These are phyloP conservation scores for Euphorbia tirucalli DNA, from an alignment of 345 rosid genomes.

Conservation along the genomic window DNA sequence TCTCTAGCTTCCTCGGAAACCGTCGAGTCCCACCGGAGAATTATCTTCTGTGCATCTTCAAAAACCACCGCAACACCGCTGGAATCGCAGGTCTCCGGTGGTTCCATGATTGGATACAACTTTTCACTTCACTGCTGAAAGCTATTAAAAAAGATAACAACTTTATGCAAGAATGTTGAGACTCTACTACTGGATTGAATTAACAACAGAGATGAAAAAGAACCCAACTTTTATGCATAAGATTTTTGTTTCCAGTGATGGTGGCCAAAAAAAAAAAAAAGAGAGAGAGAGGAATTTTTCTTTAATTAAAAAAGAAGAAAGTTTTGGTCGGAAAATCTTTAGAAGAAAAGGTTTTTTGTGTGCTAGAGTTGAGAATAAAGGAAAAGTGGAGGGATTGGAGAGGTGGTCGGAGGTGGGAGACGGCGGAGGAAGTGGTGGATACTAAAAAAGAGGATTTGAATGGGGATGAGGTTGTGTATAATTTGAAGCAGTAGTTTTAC, in stretches of 20 bases:
- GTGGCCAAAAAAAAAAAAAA: too few relatives aligned
- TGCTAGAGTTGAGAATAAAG: too few relatives aligned
- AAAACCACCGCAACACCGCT: conserved; percentile 24
- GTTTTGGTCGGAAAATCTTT: not conserved
- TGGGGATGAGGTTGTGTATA: not conserved
- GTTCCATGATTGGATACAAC: conserved; percentile 42
- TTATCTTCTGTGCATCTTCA: conserved; percentile 67
- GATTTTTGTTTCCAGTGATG: too few relatives aligned
- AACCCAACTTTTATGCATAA: too few relatives aligned
- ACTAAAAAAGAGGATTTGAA: not conserved
- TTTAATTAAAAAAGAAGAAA: not conserved
- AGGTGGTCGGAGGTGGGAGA: not conserved
- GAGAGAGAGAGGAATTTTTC: not conserved
- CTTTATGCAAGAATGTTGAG: conserved; percentile 3
- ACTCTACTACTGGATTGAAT: too few relatives aligned
- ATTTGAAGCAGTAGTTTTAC: too few relatives aligned
- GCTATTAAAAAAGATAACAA: not conserved
- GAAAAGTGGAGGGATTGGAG: too few relatives aligned
- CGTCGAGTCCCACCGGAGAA: conserved; percentile 89
- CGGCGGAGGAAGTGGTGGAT: not conserved
- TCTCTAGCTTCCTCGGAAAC: conserved; percentile 82
- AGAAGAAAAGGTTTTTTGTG: too few relatives aligned
- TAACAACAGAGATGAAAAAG: too few relatives aligned
- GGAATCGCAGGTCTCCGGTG: conserved; percentile 36
- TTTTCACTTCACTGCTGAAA: too few relatives aligned